These are phyloP conservation scores for Silene noctiflora DNA, from an alignment of 179 eudicot genomes.

Conservation along the genomic window DNA sequence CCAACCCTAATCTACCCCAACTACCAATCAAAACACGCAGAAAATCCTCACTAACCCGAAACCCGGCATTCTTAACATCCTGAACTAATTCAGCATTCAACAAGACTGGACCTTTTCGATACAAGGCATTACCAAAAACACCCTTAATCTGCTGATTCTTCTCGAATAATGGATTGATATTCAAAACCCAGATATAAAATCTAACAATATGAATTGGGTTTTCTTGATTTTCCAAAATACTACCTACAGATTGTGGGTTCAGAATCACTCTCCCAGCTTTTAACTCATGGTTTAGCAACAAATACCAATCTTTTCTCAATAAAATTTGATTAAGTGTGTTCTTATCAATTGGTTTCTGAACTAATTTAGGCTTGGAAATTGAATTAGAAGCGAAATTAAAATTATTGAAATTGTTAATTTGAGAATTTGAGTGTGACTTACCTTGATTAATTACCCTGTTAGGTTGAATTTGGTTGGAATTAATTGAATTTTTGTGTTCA, in stretches of 20 bases:
- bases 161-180: constrained; percentile 35
- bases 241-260: constrained; percentile 47
- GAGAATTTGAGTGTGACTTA: constrained; percentile 26
- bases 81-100: constrained; percentile 56
- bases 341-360: constrained; percentile 42
- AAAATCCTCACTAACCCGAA: constrained; percentile 56
- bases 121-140: constrained; percentile 54
- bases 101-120: constrained; percentile 72
- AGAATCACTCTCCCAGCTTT: constrained; percentile 49
- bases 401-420: constrained; percentile 19
- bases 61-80: constrained; percentile 56
- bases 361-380: constrained; percentile 10
- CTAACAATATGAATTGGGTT: constrained; percentile 49
- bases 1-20: constrained; percentile 94
- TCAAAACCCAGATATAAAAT: constrained; percentile 79
- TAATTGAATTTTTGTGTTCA: background rate
- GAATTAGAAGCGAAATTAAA: constrained; percentile 14
- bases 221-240: constrained; percentile 76
- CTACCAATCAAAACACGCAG: constrained; percentile 69
- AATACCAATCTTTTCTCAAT: constrained; percentile 69
- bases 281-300: constrained; percentile 69
- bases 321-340: constrained; percentile 49
- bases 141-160: constrained; percentile 47
- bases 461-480: constrained; percentile 16
- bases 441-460: constrained; percentile 15